Percentiles rank a stretch among this genome's conserved stretches.
Evolutionary conservation across 768 basidiomycete species (phyloP).

Genomic region (Clathrus columnatus): DNA sequence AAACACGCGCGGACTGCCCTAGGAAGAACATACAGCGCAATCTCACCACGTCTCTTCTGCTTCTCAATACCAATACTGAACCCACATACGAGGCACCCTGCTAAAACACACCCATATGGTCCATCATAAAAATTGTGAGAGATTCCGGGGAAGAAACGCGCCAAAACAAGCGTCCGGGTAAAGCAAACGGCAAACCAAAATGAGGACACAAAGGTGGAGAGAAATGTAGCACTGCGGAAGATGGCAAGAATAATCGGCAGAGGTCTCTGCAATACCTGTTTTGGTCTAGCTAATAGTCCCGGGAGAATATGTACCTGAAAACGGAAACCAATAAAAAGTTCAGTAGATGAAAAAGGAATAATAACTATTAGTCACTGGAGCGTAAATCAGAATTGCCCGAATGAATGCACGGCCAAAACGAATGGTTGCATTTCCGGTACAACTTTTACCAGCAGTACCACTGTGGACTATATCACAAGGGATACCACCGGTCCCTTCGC

Average conservation of each 20-base stretch:
- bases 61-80: constrained; percentile 74
- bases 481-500: constrained; percentile 54
- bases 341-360: neutral
- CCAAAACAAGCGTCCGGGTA: constrained; percentile 55
- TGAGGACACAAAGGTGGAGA: constrained; percentile 61
- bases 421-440: constrained; percentile 47
- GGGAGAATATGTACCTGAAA: constrained; percentile 66
- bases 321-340: constrained; percentile 1
- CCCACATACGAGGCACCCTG: constrained; percentile 62
- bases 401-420: constrained; percentile 50
- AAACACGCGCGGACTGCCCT: constrained; percentile 56
- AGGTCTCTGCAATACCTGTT: neutral
- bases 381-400: constrained; percentile 56
- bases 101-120: constrained; percentile 56
- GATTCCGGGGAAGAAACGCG: constrained; percentile 53
- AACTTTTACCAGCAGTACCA: constrained; percentile 43
- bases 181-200: constrained; percentile 67
- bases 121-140: constrained; percentile 80
- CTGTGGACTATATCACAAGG: constrained; percentile 73
- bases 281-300: constrained; percentile 31
- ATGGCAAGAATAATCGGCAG: constrained; percentile 26
- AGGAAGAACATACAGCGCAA: constrained; percentile 72
- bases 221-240: constrained; percentile 59
- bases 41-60: constrained; percentile 62
- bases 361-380: constrained; percentile 46